Percentiles rank a stretch among this genome's conserved stretches.
These are phyloP conservation scores for Diaporthe batatas DNA, from an alignment of 2,329 filamentous ascomycete genomes.

Conservation along the genomic window DNA sequence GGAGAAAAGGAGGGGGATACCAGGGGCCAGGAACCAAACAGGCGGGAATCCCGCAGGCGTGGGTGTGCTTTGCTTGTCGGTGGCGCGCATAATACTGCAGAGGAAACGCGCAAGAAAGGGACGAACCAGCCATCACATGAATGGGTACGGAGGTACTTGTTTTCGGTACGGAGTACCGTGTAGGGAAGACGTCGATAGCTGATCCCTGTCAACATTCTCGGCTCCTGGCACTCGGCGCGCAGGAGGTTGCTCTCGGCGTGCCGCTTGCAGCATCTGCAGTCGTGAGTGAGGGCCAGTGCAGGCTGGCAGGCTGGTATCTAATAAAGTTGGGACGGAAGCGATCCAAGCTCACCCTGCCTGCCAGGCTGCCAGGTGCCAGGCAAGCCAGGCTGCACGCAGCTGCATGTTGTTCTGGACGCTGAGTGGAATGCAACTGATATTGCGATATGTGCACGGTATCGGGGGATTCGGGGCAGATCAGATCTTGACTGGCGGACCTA, in stretches of 20 bases:
- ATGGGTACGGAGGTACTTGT: background rate
- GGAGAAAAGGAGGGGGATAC: background rate
- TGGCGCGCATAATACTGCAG: conserved; percentile 21
- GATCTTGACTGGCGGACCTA: conserved; percentile 1
- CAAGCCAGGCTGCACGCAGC: background rate
- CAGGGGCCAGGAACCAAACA: conserved; percentile 1
- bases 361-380: too few relatives aligned
- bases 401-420: background rate
- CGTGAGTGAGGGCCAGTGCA: background rate
- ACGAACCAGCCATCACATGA: conserved; percentile 12
- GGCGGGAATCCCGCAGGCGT: conserved; percentile 2
- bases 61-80: conserved; percentile 10
- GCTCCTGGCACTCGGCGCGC: conserved; percentile 27
- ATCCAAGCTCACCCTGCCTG: conserved; percentile 6
- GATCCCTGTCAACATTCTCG: conserved; percentile 27
- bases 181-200: conserved; percentile 17
- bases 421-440: conserved; percentile 14
- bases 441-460: conserved; percentile 26
- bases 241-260: background rate
- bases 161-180: background rate
- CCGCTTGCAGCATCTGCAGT: conserved; percentile 2
- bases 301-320: conserved; percentile 7
- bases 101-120: conserved; percentile 26
- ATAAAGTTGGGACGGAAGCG: conserved; percentile 24
- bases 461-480: conserved; percentile 21